Conservation (phyloP, 2,329 filamentous ascomycete species). For the Clonostachys rhizophaga region DNA sequence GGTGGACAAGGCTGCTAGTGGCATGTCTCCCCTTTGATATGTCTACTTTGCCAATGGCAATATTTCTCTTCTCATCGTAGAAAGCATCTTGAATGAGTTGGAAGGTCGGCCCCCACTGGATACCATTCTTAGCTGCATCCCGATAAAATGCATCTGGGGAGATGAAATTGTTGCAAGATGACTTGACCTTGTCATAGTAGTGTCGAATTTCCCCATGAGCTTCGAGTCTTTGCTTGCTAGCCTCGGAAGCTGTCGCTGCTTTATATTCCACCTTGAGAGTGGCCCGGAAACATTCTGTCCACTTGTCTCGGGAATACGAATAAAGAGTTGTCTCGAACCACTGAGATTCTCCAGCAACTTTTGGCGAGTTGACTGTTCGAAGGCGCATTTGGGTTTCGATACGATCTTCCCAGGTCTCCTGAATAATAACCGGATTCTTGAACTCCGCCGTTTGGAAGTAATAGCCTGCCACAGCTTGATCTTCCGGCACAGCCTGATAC, state of each 20-base stretch:
- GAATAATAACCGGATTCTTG: background rate
- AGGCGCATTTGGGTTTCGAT: background rate
- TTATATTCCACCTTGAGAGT: conserved; percentile 6
- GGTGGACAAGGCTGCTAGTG: conserved; percentile 20
- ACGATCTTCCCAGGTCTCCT: background rate
- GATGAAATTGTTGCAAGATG: background rate
- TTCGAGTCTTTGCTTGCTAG: no score
- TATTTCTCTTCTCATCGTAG: background rate
- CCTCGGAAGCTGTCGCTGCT: conserved; percentile 2
- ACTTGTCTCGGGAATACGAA: conserved; percentile 1
- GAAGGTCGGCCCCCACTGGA: conserved; percentile 9
- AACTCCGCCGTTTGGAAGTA: conserved; percentile 2
- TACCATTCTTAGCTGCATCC: conserved; percentile 5
- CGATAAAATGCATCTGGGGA: conserved; percentile 7
- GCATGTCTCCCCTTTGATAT: conserved; percentile 9
- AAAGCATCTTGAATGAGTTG: background rate
- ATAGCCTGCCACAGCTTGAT: background rate
- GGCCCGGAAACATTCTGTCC: conserved; percentile 10
- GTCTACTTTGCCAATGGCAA: background rate
- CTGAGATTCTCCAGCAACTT: background rate
- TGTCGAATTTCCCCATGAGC: background rate
- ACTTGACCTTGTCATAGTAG: background rate
- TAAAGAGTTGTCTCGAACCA: background rate
- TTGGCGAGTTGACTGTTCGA: background rate
- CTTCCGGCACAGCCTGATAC: conserved; percentile 2